These are phyloP conservation scores for Lunularia cruciata DNA, from an alignment of 225 moss, liverwort and hornwort genomes.

Conservation along the genomic window DNA sequence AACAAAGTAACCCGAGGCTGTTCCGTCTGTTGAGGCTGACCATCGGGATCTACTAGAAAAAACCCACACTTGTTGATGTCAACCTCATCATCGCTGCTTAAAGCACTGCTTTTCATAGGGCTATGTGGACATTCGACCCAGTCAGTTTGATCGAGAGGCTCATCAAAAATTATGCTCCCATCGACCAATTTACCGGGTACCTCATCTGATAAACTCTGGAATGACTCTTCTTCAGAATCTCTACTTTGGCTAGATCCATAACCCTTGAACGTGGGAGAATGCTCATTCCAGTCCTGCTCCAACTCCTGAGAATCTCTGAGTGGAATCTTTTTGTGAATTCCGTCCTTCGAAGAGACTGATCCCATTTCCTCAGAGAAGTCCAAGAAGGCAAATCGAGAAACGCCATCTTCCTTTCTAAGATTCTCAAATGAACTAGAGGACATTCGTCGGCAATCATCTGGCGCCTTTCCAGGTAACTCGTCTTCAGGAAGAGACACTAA, in stretches of 20 bases:
- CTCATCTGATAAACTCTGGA: conserved; percentile 27
- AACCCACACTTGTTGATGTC: conserved; percentile 33
- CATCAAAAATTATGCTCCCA: conserved; percentile 20
- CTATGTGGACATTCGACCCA: conserved; percentile 47
- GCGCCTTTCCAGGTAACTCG: neutral
- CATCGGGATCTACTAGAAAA: conserved; percentile 33
- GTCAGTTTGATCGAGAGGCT: conserved; percentile 40
- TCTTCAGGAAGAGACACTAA: conserved; percentile 18
- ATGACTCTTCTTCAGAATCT: conserved; percentile 30
- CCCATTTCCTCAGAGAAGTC: neutral
- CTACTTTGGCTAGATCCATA: neutral
- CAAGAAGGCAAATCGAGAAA: neutral
- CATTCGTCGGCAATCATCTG: neutral
- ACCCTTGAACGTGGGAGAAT: neutral
- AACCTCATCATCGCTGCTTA: conserved; percentile 31
- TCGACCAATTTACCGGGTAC: conserved; percentile 19
- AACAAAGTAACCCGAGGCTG: conserved; percentile 10
- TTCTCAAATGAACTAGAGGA: neutral
- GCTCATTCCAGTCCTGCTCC: conserved; percentile 3
- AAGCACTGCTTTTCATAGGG: conserved; percentile 27
- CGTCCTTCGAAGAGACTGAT: neutral
- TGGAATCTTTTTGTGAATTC: neutral
- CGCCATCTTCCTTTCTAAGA: neutral
- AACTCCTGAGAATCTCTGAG: neutral
- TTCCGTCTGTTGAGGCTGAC: conserved; percentile 17